Conservation (phyloP, 2,329 filamentous ascomycete species). For the Sclerotinia glacialis region DNA sequence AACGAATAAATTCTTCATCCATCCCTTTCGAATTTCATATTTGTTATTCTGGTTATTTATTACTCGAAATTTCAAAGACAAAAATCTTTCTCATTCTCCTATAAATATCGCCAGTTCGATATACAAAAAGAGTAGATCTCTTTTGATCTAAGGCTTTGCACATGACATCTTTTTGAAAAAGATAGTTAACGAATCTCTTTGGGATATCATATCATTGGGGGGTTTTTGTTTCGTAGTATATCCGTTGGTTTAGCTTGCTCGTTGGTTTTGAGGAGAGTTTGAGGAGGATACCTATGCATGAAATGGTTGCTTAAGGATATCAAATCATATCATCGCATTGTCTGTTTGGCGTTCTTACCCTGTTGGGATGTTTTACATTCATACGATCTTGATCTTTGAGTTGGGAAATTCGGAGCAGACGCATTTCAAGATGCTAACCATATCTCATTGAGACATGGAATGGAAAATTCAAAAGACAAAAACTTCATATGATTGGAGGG, state of each 20-base stretch:
- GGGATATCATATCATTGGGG: conserved; percentile 13
- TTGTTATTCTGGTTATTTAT: neutral
- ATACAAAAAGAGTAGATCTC: conserved; percentile 10
- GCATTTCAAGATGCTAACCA: neutral
- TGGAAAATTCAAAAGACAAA: neutral
- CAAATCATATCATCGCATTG: conserved; percentile 5
- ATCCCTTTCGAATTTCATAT: neutral
- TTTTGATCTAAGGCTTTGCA: conserved; percentile 14
- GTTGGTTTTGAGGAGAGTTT: neutral
- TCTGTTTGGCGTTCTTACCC: neutral
- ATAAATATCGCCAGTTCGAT: conserved; percentile 11
- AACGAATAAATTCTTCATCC: conserved; percentile 30
- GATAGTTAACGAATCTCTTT: conserved; percentile 17
- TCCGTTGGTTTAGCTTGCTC: neutral
- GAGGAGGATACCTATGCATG: conserved; percentile 5
- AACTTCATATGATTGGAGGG: neutral
- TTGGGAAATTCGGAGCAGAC: neutral
- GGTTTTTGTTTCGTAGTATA: neutral
- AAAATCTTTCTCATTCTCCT: conserved; percentile 17
- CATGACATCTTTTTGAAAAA: conserved; percentile 19
- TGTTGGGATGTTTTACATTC: neutral
- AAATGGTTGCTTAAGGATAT: conserved; percentile 4
- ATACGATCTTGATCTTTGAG: neutral
- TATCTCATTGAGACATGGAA: neutral
- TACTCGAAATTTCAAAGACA: conserved; percentile 8